Conservation (phyloP, 2,329 filamentous ascomycete genomes). For the Cladophialophora psammophila region DNA sequence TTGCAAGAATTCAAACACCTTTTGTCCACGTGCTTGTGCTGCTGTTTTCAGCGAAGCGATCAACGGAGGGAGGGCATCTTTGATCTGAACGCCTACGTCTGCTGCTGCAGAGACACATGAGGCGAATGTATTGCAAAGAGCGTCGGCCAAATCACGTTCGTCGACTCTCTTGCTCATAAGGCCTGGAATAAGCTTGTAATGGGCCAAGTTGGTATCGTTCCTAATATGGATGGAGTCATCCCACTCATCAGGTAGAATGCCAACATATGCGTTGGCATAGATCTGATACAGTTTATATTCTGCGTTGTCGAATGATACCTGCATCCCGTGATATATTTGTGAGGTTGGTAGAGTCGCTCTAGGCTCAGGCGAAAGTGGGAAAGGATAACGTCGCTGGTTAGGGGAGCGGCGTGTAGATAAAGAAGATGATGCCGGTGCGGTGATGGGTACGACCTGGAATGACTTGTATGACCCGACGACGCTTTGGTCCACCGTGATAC, state of each 20-base stretch:
- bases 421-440: neutral
- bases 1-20: conserved; percentile 1
- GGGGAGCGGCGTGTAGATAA: neutral
- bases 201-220: neutral
- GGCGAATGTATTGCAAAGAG: neutral
- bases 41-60: neutral
- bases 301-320: neutral
- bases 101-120: neutral
- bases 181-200: neutral
- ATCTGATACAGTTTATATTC: neutral
- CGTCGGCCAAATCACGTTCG: neutral
- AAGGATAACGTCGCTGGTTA: neutral
- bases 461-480: conserved; percentile 10
- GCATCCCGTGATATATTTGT: neutral
- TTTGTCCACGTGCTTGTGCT: neutral
- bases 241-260: neutral
- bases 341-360: neutral
- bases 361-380: neutral
- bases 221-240: neutral
- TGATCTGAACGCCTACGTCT: neutral
- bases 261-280: neutral
- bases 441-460: conserved; percentile 7
- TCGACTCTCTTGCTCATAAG: neutral
- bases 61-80: neutral
- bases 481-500: conserved; percentile 7